Evolutionary conservation across 2,329 filamentous ascomycete species (phyloP).

Genomic region (Helicocarpus griseus): DNA sequence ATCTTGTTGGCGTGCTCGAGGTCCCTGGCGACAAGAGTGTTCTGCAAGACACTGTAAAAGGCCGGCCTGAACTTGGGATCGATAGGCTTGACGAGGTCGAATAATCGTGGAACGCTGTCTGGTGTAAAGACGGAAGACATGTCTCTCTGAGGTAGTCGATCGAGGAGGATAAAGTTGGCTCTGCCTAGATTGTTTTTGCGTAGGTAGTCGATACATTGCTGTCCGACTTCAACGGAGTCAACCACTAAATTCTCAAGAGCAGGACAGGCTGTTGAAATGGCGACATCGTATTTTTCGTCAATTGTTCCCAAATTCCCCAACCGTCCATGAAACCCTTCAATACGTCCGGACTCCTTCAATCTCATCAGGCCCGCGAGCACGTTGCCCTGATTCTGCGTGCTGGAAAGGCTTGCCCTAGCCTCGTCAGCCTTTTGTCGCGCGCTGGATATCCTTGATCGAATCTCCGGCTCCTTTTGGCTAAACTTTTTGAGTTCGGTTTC

Average conservation of each 20-base stretch:
- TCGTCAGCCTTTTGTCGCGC: constrained; percentile 93
- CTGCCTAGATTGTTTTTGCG: constrained; percentile 95
- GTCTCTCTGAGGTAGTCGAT: constrained; percentile 72
- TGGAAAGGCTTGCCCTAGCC: constrained; percentile 78
- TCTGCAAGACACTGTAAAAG: constrained; percentile 91
- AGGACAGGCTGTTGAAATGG: constrained; percentile 94
- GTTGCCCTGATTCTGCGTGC: constrained; percentile 84
- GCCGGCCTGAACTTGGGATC: constrained; percentile 78
- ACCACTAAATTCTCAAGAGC: constrained; percentile 93
- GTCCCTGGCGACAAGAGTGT: constrained; percentile 87
- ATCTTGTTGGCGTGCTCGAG: constrained; percentile 95
- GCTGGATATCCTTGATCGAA: constrained; percentile 76
- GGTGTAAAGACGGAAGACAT: constrained; percentile 75
- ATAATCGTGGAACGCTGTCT: constrained; percentile 82
- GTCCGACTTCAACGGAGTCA: constrained; percentile 87
- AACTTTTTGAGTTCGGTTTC: constrained; percentile 65
- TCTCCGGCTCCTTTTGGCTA: constrained; percentile 65
- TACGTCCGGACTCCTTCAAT: constrained; percentile 88
- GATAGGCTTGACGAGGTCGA: constrained; percentile 85
- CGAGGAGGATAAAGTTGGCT: constrained; percentile 92
- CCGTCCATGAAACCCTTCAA: constrained; percentile 92
- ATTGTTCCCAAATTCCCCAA: constrained; percentile 91
- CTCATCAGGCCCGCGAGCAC: constrained; percentile 88
- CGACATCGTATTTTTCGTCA: constrained; percentile 87
- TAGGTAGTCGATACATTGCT: constrained; percentile 96